Percentiles rank a stretch among this genome's conserved stretches.
These are phyloP conservation scores for Dacryopinax primogenitus DNA, from an alignment of 768 basidiomycete species.

Conservation along the genomic window DNA sequence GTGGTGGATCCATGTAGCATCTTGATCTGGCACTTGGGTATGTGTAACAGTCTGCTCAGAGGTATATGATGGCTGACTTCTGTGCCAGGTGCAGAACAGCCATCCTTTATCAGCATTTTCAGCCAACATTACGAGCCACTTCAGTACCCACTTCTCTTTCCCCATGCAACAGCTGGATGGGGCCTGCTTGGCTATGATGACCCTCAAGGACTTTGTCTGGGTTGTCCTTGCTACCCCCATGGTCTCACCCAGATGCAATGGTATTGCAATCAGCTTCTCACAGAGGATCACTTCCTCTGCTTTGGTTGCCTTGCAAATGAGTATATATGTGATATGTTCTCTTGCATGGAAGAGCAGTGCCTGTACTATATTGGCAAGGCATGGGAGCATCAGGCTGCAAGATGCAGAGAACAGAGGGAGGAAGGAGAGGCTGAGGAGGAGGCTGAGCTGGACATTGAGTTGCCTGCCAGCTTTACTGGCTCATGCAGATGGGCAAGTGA, in stretches of 20 bases:
- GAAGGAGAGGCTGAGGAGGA: background rate
- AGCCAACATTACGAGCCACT: background rate
- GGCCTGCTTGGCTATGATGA: background rate
- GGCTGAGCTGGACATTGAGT: background rate
- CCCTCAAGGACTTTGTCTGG: background rate
- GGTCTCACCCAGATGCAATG: background rate
- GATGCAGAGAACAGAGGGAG: background rate
- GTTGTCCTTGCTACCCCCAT: background rate
- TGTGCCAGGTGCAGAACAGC: background rate
- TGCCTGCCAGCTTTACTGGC: slow-evolving; percentile 12
- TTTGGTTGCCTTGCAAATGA: slow-evolving; percentile 8
- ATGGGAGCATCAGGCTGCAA: slow-evolving; percentile 13
- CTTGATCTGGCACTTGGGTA: background rate
- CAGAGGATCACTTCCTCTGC: slow-evolving; percentile 2
- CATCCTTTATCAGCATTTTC: background rate
- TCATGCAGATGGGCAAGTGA: slow-evolving; percentile 2
- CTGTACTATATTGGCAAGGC: background rate
- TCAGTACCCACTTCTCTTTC: background rate
- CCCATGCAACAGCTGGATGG: background rate
- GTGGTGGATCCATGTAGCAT: background rate
- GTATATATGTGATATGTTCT: slow-evolving; percentile 12
- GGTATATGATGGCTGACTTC: background rate
- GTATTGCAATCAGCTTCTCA: background rate
- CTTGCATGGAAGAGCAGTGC: background rate
- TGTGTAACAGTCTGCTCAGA: background rate